These are phyloP conservation scores for Fusarium guadeloupense DNA, from an alignment of 2,329 filamentous ascomycete species.

Conservation along the genomic window DNA sequence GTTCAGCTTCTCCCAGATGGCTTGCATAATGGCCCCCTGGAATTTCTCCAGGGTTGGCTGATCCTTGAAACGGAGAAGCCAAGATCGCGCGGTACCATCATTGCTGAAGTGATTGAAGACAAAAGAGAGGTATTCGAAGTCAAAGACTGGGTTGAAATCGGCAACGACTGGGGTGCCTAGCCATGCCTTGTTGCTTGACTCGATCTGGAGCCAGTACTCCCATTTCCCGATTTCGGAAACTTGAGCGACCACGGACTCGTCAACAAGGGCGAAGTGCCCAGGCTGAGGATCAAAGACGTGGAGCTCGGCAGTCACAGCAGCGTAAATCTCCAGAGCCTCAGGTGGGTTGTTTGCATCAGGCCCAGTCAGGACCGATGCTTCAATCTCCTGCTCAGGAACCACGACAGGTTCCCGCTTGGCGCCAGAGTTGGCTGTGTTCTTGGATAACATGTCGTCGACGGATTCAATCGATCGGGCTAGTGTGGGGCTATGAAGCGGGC, in stretches of 20 bases:
- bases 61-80: constrained; percentile 92
- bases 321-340: constrained; percentile 75
- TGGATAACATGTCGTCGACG: constrained; percentile 64
- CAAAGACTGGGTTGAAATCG: constrained; percentile 98
- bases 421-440: constrained; percentile 58
- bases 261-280: constrained; percentile 85
- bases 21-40: constrained; percentile 93
- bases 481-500: constrained; percentile 68
- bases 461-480: constrained; percentile 65
- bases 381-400: constrained; percentile 46
- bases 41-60: constrained; percentile 83
- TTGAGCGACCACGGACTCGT: constrained; percentile 76
- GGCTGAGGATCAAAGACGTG: constrained; percentile 93
- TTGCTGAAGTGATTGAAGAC: constrained; percentile 97
- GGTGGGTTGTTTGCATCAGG: constrained; percentile 59
- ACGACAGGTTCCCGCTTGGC: constrained; percentile 54
- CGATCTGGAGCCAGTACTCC: constrained; percentile 95
- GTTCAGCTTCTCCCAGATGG: constrained; percentile 95
- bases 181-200: constrained; percentile 80
- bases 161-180: constrained; percentile 85
- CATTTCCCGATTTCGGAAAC: constrained; percentile 90
- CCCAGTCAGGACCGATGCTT: constrained; percentile 38
- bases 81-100: constrained; percentile 92
- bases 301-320: constrained; percentile 81
- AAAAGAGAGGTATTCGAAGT: constrained; percentile 98